A percentile compares a stretch with the other conserved stretches of the same genome.
phyloP scores from a whole-genome alignment of 345 rosid genomes.

The Adansonia digitata region DNA sequence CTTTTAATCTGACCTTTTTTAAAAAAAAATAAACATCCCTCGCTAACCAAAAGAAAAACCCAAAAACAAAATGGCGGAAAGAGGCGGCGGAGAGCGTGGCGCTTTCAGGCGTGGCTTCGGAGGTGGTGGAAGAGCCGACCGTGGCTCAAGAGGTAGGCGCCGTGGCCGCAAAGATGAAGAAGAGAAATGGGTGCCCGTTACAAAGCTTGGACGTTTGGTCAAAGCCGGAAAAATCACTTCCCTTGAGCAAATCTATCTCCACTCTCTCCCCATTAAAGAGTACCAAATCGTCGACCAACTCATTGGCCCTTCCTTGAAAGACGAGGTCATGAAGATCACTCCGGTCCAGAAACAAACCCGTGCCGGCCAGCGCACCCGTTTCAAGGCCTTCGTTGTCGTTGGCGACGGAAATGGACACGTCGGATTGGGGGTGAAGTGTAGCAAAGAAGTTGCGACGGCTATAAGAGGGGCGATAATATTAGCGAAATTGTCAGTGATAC shows the following conservation, averaged over 20 bases:
- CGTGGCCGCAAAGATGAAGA: conserved; percentile 68
- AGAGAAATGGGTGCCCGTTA: conserved; percentile 82
- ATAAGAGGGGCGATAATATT: conserved; percentile 69
- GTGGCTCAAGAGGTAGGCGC: conserved; percentile 66
- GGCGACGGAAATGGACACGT: conserved; percentile 71
- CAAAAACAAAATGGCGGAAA: conserved; percentile 47
- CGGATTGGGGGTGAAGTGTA: conserved; percentile 79
- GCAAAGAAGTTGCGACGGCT: conserved; percentile 77
- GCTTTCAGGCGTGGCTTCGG: conserved; percentile 67
- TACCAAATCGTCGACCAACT: conserved; percentile 73
- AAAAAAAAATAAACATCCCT: background rate
- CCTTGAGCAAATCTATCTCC: conserved; percentile 75
- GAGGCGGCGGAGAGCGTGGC: conserved; percentile 72
- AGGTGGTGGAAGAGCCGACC: conserved; percentile 37
- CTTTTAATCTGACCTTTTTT: background rate
- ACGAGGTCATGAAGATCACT: conserved; percentile 94
- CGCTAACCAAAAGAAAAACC: too few species aligned
- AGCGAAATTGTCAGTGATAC: conserved; percentile 72
- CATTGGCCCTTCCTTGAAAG: conserved; percentile 67
- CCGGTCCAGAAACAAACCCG: conserved; percentile 91
- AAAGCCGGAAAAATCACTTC: conserved; percentile 36
- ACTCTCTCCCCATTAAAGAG: conserved; percentile 87
- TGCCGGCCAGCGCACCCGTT: conserved; percentile 74
- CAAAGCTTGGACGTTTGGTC: conserved; percentile 88
- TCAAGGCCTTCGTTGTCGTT: conserved; percentile 81